Base-by-base conservation (phyloP, 345 rosid species). In the Noccaea bulbosa region DNA sequence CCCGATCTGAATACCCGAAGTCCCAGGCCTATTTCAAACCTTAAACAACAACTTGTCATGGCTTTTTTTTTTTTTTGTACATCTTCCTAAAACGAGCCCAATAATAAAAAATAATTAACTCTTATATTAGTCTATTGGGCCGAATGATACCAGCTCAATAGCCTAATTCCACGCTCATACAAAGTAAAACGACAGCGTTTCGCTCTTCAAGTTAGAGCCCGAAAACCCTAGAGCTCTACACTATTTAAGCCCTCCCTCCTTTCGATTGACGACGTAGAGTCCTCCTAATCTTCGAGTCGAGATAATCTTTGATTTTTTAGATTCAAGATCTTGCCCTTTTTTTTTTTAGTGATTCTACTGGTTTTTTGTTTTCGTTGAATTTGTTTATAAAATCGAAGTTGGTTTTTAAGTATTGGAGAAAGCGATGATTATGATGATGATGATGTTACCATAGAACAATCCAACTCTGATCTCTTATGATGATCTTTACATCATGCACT, bases 401-500 rank as follows among this genome's bases (percentile, higher is more conserved):
- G 7, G 11, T n/a, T 5, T 58, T 11, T 16, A 7, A 7, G 20
- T 30, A 33, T 2, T 11, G 7, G 63, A 27, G 57, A 74, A 60
- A 27, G 73, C 56, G 69, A 52, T 60, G 78, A 67, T 74, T 3
- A 50, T 74, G 78, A 66, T 73, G 78, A 73, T 73, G 71, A 67
- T 35, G 63, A 50, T 74, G 69, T 35, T 24, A 45, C 68, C 78
- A 74, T 74, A 67, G 73, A 74, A 74, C 78, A 74, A 74, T 74
- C 78, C 73, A 74, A 74, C 78, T 67, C 78, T 74, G 78, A 72
- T 33, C 52, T 27, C 33, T 24, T 11, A 11, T 67, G 73, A 24
- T 61, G 73, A 74, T 15, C 16, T 10, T 52, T 52, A 61, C 78
- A 74, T 74, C 78, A 60, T 74, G 78, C 73, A 74, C 78, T 74